phyloP scores from a whole-genome alignment of 2,329 filamentous ascomycete genomes.

The Mycocentrospora acerina region DNA sequence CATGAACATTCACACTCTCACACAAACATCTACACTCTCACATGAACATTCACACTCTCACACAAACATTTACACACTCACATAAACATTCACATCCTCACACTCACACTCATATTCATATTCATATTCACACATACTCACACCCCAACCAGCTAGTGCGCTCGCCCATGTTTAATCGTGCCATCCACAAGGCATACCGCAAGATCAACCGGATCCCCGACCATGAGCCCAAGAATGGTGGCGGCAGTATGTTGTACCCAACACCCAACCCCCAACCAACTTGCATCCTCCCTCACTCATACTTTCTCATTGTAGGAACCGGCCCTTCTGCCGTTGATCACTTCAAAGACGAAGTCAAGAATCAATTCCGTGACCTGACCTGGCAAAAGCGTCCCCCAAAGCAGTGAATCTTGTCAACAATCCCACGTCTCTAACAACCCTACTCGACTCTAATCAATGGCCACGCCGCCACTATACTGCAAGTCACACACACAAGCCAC shows the following conservation, averaged over 20 bases:
- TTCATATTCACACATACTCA: slow-evolving; percentile 1
- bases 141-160: slow-evolving; percentile 48
- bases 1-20: slow-evolving; percentile 1
- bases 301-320: slow-evolving; percentile 20
- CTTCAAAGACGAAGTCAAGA: slow-evolving; percentile 56
- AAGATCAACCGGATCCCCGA: slow-evolving; percentile 51
- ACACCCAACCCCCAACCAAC: no score
- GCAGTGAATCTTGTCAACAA: slow-evolving; percentile 9
- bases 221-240: slow-evolving; percentile 35
- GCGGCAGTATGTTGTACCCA: slow-evolving; percentile 51
- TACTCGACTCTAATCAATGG: no score
- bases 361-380: slow-evolving; percentile 46
- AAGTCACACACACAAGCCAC: no score
- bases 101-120: background rate
- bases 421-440: background rate
- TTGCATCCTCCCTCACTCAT: background rate
- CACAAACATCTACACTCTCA: background rate
- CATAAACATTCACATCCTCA: slow-evolving; percentile 1
- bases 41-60: slow-evolving; percentile 1
- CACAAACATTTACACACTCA: background rate
- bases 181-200: slow-evolving; percentile 53
- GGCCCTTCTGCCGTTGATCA: slow-evolving; percentile 50
- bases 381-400: slow-evolving; percentile 39
- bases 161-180: slow-evolving; percentile 57
- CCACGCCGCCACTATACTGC: no score